Evolutionary conservation across 2,329 filamentous ascomycete species (phyloP).

Genomic region (Tolypocladium paradoxum): DNA sequence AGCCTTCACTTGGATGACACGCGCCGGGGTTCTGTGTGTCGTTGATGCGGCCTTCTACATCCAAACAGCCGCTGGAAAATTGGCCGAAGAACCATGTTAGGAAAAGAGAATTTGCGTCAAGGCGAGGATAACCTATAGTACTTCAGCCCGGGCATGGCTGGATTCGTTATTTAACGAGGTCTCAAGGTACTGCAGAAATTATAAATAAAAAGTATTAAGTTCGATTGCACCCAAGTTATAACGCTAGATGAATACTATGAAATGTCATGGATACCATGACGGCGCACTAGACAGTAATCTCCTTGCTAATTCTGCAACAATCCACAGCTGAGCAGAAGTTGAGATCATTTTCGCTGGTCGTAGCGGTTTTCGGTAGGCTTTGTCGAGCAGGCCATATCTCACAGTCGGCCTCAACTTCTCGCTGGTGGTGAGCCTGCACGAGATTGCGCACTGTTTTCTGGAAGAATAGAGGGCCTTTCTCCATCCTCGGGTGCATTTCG

Average conservation of each 20-base stretch:
- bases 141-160: no score
- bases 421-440: conserved; percentile 34
- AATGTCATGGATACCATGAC: background rate
- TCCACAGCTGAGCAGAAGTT: conserved; percentile 24
- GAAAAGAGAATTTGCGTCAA: no score
- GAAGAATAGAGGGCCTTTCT: conserved; percentile 49
- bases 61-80: no score
- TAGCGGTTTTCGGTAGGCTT: conserved; percentile 15
- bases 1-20: no score
- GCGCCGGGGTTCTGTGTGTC: no score
- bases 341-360: conserved; percentile 15
- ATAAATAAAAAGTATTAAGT: no score
- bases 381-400: conserved; percentile 44
- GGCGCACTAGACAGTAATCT: background rate
- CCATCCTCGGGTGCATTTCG: conserved; percentile 49
- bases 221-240: no score
- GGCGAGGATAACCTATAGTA: no score
- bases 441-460: conserved; percentile 38
- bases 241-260: background rate
- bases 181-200: no score
- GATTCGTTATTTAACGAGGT: no score
- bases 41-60: no score
- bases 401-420: conserved; percentile 29
- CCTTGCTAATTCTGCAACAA: conserved; percentile 14
- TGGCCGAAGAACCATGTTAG: no score